Percentiles rank a stretch among this genome's conserved stretches.
These are phyloP conservation scores for Celoporthe dispersa DNA, from an alignment of 2,329 filamentous ascomycete species.

Conservation along the genomic window DNA sequence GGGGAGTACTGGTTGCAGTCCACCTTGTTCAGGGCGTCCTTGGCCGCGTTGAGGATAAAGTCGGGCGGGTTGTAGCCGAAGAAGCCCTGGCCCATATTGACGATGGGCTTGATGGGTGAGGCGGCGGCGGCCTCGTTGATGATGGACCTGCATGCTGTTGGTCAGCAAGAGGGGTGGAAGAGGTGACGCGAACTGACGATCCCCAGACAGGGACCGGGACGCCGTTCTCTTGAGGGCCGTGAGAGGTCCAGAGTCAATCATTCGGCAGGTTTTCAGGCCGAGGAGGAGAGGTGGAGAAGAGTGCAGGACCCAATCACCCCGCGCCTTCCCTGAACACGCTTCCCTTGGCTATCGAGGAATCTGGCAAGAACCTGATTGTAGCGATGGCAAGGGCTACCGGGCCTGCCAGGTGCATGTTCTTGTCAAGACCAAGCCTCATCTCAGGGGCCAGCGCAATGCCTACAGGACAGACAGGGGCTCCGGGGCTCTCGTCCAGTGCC, in stretches of 20 bases:
- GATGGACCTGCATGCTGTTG: conserved; percentile 46
- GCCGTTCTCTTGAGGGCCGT: neutral
- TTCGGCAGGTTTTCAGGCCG: neutral
- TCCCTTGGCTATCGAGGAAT: neutral
- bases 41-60: conserved; percentile 91
- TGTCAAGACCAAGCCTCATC: too few relatives aligned
- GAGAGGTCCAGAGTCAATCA: neutral
- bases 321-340: neutral
- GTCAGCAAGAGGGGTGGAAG: conserved; percentile 23
- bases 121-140: conserved; percentile 57
- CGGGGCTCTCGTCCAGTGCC: too few relatives aligned
- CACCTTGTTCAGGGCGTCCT: conserved; percentile 83
- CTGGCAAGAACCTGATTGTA: too few relatives aligned
- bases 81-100: conserved; percentile 66
- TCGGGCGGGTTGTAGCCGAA: conserved; percentile 93
- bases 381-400: too few relatives aligned
- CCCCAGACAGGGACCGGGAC: neutral
- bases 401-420: too few relatives aligned
- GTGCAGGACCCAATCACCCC: neutral
- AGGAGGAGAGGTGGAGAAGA: neutral
- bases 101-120: conserved; percentile 55
- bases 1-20: conserved; percentile 99
- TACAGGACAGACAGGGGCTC: too few relatives aligned
- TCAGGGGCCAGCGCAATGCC: too few relatives aligned
- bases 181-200: neutral